A percentile compares a stretch with the other conserved stretches of the same genome.
Evolutionary conservation across 257 asterid genomes (phyloP).

Genomic region (Rubia yunnanensis): DNA sequence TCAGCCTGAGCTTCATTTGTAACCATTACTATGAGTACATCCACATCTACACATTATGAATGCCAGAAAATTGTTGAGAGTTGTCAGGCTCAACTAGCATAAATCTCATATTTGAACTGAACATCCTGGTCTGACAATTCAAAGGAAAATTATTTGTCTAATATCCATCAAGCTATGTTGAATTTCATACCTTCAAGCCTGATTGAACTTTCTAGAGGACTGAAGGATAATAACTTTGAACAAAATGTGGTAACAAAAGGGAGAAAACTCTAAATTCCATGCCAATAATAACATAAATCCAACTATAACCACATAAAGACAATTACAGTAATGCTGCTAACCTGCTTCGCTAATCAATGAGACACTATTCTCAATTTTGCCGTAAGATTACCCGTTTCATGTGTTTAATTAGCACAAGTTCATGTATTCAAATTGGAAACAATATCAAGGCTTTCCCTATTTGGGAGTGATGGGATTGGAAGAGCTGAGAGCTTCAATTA

Average conservation of each 20-base stretch:
- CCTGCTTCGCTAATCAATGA: not conserved
- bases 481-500: constrained; percentile 22
- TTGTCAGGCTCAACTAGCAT: not conserved
- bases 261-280: not conserved
- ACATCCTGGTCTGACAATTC: not conserved
- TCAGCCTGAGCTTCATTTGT: constrained; percentile 96
- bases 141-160: not conserved
- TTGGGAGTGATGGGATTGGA: not conserved
- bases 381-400: not conserved
- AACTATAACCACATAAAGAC: not conserved
- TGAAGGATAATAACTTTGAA: not conserved
- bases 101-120: not conserved
- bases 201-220: not conserved
- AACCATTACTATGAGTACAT: constrained; percentile 79
- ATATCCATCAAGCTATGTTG: not conserved
- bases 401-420: not conserved
- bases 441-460: not conserved
- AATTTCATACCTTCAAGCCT: not conserved
- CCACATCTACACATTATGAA: constrained; percentile 49
- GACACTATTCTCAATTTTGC: not conserved
- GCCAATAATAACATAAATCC: not conserved
- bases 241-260: not conserved
- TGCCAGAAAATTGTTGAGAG: constrained; percentile 15
- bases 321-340: not conserved
- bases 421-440: not conserved